phyloP scores from a whole-genome alignment of 768 basidiomycete genomes.

The Daedaleopsis nitida region DNA sequence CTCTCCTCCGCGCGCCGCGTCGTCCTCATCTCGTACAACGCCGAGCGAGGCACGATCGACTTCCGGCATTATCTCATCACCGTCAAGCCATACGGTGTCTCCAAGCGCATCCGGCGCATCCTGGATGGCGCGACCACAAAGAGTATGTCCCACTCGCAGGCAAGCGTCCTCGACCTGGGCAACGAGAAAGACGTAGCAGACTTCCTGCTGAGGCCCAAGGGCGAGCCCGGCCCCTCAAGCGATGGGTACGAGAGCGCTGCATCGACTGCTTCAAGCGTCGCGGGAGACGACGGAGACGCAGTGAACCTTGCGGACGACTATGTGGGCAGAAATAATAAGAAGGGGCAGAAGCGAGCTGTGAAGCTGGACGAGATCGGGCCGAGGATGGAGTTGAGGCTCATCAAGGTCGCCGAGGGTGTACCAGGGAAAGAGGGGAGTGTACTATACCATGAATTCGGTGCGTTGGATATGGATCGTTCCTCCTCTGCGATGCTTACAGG shows the following conservation, averaged over 20 bases:
- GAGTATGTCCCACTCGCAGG: constrained; percentile 34
- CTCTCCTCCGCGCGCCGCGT: constrained; percentile 92
- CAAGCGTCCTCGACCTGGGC: constrained; percentile 72
- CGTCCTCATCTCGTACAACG: constrained; percentile 90
- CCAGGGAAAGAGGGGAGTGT: constrained; percentile 93
- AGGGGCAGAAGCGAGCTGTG: constrained; percentile 89
- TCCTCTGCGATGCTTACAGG: background rate
- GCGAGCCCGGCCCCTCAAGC: constrained; percentile 54
- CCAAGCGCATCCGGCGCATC: constrained; percentile 85
- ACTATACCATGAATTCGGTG: constrained; percentile 93
- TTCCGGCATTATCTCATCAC: constrained; percentile 95
- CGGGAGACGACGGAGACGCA: constrained; percentile 81
- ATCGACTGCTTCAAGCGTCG: constrained; percentile 80
- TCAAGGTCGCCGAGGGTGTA: constrained; percentile 93
- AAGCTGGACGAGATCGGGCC: constrained; percentile 93
- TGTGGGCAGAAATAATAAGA: constrained; percentile 91
- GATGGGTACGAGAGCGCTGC: constrained; percentile 80
- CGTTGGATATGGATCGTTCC: constrained; percentile 30
- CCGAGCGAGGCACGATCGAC: constrained; percentile 83
- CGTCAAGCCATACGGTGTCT: constrained; percentile 92
- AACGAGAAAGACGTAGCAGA: constrained; percentile 95
- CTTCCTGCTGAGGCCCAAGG: constrained; percentile 77
- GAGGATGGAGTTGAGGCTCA: constrained; percentile 86
- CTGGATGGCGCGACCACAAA: constrained; percentile 61
- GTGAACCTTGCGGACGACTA: constrained; percentile 91